Evolutionary conservation across 2,329 filamentous ascomycete genomes (phyloP), one percentile per base, ranked within the genome.

Genomic region (Davidsoniella eucalypti): DNA sequence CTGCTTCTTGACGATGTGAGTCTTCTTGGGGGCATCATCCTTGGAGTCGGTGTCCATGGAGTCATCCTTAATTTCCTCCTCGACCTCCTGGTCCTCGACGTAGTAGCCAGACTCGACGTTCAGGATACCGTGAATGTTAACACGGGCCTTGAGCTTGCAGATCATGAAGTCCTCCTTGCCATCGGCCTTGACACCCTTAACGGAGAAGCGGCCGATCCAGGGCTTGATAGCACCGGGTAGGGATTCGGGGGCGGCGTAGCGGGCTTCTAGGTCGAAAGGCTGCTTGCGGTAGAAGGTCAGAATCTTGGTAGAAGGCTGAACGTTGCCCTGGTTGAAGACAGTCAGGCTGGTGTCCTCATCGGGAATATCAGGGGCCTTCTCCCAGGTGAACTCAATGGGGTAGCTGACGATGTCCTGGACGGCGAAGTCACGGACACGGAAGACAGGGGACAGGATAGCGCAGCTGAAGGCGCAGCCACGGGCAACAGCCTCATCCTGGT

Each of bases 271-370:
- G 63, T 95, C 88, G 65, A 96, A 98, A 44, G 87, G 76, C 69
- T 96, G 87, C 73, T 96, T 96, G 59, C 92, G 83, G 76, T 96
- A 98, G 72, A 98, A 98, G 38, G 92, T 98, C 50, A 98, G 80
- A 57, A 98, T 96, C 77, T 98, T 98, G 57, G 92, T 98, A 5
- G 90, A 96, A 50, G 92, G 92, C 74, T 98, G 82, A 56, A 94
- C 80, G 63, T 95, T 95, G 66, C 90, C 90, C 67, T 84, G 87
- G 77, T 92, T 93, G 70, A 98, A 98, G 61, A 98, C 92, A 36
- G 86, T 94, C 59, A 98, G 73, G 70, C 82, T 93, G 51, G 92
- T 96, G 65, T 96, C 92, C 73, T 98, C 92, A 60, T 98, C 92
- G 23, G 92, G 92, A 59, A 98, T 98, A 61, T 98, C 92, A 54